Evolutionary conservation across 805 yeast species (phyloP).

Genomic region (Zygoascus flipseniorum): DNA sequence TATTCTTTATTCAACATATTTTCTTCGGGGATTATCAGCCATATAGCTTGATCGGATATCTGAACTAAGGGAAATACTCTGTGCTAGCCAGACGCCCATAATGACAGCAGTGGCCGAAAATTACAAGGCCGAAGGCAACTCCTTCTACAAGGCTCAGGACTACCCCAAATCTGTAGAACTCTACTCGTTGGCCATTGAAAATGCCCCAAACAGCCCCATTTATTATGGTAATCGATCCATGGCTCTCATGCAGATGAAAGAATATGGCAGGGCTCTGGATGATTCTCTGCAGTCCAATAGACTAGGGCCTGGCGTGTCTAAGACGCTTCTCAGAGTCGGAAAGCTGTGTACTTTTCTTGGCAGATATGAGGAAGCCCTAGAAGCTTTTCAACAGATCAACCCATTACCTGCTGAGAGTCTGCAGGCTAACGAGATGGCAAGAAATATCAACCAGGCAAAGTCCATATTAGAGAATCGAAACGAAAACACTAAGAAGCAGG

Average conservation of each 20-base stretch:
- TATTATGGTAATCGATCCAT: slow-evolving; percentile 33
- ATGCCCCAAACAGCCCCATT: slow-evolving; percentile 29
- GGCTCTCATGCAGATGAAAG: slow-evolving; percentile 29
- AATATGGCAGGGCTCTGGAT: slow-evolving; percentile 27
- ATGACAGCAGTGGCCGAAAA: slow-evolving; percentile 17
- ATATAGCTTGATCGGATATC: neutral
- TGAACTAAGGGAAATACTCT: neutral
- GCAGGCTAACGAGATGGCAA: slow-evolving; percentile 29
- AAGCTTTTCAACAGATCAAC: slow-evolving; percentile 17
- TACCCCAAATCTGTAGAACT: slow-evolving; percentile 25
- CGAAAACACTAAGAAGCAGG: slow-evolving; percentile 15
- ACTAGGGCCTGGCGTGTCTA: slow-evolving; percentile 26
- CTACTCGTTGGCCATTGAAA: slow-evolving; percentile 29
- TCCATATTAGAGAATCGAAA: slow-evolving; percentile 18
- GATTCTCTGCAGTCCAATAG: slow-evolving; percentile 27
- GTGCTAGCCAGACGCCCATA: neutral
- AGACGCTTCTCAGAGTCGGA: slow-evolving; percentile 30
- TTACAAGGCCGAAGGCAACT: slow-evolving; percentile 32
- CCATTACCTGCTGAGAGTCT: slow-evolving; percentile 19
- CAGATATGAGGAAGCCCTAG: slow-evolving; percentile 27
- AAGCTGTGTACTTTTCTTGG: slow-evolving; percentile 30
- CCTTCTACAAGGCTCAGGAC: slow-evolving; percentile 28
- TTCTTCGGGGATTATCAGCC: neutral
- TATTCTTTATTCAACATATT: too few relatives aligned
- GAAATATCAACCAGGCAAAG: slow-evolving; percentile 28